Base-by-base conservation (phyloP, 176 grass and related monocot genomes). In the Chrysopogon serrulatus region DNA sequence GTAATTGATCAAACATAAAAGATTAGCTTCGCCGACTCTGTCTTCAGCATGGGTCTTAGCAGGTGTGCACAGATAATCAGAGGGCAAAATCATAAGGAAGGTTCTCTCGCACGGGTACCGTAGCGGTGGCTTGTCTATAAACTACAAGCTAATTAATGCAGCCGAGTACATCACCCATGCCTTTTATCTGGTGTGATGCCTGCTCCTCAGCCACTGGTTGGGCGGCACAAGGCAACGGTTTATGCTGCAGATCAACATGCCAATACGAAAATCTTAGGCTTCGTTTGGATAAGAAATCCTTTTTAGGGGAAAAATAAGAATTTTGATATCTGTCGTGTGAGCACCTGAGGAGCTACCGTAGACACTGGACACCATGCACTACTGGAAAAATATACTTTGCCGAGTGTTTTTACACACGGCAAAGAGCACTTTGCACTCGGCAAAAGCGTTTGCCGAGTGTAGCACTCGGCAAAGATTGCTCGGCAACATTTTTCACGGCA, bases 151-250 rank as follows among this genome's bases (percentile, higher is more conserved):
- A n/a, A n/a, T n/a, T n/a, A 51, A 79, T 15, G 35, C 13, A 79
- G 32, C 30, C 10, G 13, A 27, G 35, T 41, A 72, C 14, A 26
- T 48, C 37, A 31, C 17, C 36, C n/a, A 39, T 31, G 53, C 53
- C 37, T 69, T 69, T 68, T 82, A 82, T 79, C 78, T 75, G 45
- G 17, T 54, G 69, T 59, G 61, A 75, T 4, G 28, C 27, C 28
- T 43, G 16, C 15, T 56, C 71, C 47, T 81, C 76, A 26, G 68
- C 28, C 61, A 64, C 28, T 64, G 28, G 61, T 32, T 64, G 14
- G 12, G 14, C 39, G 18, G 47, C 78, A 26, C 27, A 76, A 76
- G 54, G 57, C 41, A 24, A n/a, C 7, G 84, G 68, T 65, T 30
- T 31, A 69, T 74, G 33, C 79, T 71, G 34, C 73, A 71, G 53